Conservation (phyloP, 2,329 filamentous ascomycete genomes). For the Trichoderma simmonsii region DNA sequence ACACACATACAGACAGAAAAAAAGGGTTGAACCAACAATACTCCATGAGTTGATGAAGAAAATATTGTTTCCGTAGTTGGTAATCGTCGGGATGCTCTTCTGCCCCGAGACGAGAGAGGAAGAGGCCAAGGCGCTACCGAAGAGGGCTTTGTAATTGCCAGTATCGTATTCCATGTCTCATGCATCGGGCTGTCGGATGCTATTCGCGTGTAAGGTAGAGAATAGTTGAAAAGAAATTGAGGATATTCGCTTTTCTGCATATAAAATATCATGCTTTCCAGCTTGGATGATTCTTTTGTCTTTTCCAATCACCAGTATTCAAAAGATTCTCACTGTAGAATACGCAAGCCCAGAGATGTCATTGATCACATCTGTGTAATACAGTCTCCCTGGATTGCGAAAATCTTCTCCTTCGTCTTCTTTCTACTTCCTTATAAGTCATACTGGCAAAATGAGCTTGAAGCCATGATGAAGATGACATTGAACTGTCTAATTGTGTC, state of each 20-base stretch:
- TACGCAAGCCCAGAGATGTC: not conserved
- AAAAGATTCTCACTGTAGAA: not conserved
- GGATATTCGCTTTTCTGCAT: not conserved
- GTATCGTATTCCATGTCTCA: not conserved
- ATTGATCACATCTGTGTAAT: not conserved
- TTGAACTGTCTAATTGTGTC: not conserved
- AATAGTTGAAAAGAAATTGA: not conserved
- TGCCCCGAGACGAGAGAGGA: not conserved
- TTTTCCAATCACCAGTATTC: not conserved
- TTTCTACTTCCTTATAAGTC: fast-evolving
- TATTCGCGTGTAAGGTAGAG: not conserved
- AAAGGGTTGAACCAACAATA: not conserved
- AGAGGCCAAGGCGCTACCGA: not conserved
- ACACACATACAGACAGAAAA: not conserved
- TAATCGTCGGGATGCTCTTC: not conserved
- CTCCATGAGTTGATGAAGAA: not conserved
- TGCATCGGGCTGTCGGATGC: not conserved
- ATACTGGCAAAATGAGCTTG: not conserved
- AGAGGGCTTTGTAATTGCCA: not conserved
- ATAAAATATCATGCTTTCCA: not conserved
- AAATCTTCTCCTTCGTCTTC: not conserved
- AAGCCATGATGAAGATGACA: not conserved
- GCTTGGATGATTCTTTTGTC: not conserved
- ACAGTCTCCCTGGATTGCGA: not conserved
- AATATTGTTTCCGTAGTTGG: not conserved